These are phyloP conservation scores for Diaporthe helianthi DNA, from an alignment of 2,329 filamentous ascomycete genomes.

Conservation along the genomic window DNA sequence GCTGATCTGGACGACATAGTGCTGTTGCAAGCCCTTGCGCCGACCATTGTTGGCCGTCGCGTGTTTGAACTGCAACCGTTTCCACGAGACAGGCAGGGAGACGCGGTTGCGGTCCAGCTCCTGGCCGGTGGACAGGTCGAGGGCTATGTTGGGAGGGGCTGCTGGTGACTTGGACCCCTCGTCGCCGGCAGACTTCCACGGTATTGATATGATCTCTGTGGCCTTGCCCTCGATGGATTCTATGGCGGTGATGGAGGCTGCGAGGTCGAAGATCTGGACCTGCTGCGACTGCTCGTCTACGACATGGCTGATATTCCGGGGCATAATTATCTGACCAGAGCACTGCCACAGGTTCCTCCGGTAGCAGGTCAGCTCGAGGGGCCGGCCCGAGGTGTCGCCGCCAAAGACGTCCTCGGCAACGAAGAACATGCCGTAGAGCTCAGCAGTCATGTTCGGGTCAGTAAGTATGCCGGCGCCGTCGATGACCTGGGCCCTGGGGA, in stretches of 20 bases:
- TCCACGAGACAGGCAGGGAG: slow-evolving; percentile 88
- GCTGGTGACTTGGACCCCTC: slow-evolving; percentile 58
- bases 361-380: slow-evolving; percentile 91
- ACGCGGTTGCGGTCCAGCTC: slow-evolving; percentile 81
- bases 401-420: slow-evolving; percentile 82
- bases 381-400: slow-evolving; percentile 61
- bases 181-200: slow-evolving; percentile 77
- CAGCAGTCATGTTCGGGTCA: slow-evolving; percentile 72
- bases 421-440: slow-evolving; percentile 89
- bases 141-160: slow-evolving; percentile 60
- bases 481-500: slow-evolving; percentile 66
- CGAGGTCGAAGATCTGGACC: slow-evolving; percentile 77
- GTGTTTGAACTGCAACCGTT: slow-evolving; percentile 92
- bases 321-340: slow-evolving; percentile 83
- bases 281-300: slow-evolving; percentile 78
- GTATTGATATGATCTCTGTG: slow-evolving; percentile 95
- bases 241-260: slow-evolving; percentile 81
- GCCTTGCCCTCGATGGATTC: slow-evolving; percentile 92
- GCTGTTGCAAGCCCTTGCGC: slow-evolving; percentile 92
- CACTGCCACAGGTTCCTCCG: slow-evolving; percentile 95
- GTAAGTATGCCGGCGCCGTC: slow-evolving; percentile 70
- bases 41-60: slow-evolving; percentile 96
- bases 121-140: slow-evolving; percentile 65
- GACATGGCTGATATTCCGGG: slow-evolving; percentile 73
- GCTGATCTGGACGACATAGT: slow-evolving; percentile 88